Evolutionary conservation across 768 basidiomycete species (phyloP), one percentile per base, ranked within the genome.

Genomic region (Amanita polypyramis): DNA sequence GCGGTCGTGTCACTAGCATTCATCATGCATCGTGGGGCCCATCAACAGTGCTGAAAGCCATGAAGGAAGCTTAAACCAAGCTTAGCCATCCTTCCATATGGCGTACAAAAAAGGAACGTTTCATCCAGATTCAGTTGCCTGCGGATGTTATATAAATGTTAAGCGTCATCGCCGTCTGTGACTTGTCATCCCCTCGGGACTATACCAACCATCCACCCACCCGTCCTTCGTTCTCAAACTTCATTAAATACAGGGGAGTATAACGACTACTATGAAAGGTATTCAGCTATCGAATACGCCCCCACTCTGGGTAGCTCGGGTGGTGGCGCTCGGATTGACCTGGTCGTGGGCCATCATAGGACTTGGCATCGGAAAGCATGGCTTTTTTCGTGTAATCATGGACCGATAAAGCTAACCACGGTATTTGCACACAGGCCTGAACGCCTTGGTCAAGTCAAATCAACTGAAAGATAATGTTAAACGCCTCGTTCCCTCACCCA

Each of bases 261-360:
- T 8, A 14, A 4, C 29, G 29, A 14, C 41, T n/a, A 43, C 19
- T 2, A 29, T 30, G 27, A 12, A 32, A 32, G 30, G 30, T 32
- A 43, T 7, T 9, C 29, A 34, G 6, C 4, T n/a, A n/a, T n/a
- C n/a, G 10, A 35, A 34, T 33, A 14, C 33, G 4, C 43, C 32
- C 17, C n/a, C n/a, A n/a, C 14, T 45, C 33, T 45, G 43, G 43
- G 8, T 35, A 12, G 17, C 33, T 20, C 43, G 43, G 14, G 10
- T 35, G 14, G 45, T 52, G 29, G 43, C 58, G 1, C 57, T 68
- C 27, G 52, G 53, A 19, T 54, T 69, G 33, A 62, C 64, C 34
- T 64, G 59, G 47, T 57, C 58, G 11, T 66, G 63, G 52, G 56
- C 60, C 0, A 43, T 60, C 7, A 54, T 63, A 32, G 46, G 54